Conservation (phyloP, 2,329 filamentous ascomycete species). For the Ophiostoma fasciatum region DNA sequence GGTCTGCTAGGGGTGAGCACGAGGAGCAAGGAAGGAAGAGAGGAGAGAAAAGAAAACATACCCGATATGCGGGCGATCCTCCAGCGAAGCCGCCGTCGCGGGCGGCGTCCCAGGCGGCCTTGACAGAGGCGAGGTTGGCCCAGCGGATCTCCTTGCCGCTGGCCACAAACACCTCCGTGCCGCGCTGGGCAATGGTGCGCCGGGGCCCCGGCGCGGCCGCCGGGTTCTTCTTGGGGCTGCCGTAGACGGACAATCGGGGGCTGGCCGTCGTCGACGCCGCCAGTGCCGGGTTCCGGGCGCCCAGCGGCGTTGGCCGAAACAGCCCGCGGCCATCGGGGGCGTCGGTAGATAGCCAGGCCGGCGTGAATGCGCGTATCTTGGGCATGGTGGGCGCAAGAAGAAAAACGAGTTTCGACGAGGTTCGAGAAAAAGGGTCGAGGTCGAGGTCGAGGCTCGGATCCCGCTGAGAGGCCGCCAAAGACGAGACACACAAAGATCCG, state of each 20-base stretch:
- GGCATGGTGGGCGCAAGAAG: conserved; percentile 45
- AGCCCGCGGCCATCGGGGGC: conserved; percentile 64
- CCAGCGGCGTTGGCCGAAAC: conserved; percentile 41
- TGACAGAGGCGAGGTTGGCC: conserved; percentile 70
- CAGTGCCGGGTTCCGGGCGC: conserved; percentile 15
- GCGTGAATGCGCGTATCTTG: conserved; percentile 71
- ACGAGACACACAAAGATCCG: too few species aligned
- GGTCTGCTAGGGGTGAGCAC: conserved; percentile 31
- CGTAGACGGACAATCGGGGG: conserved; percentile 2
- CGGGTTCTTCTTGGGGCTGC: conserved; percentile 27
- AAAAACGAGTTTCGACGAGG: too few species aligned
- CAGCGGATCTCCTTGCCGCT: conserved; percentile 83
- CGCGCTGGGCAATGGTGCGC: conserved; percentile 62
- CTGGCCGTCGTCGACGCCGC: conserved; percentile 20
- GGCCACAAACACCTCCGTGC: conserved; percentile 78
- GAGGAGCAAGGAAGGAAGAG: too few species aligned
- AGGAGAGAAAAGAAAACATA: conserved; percentile 15
- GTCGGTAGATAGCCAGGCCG: conserved; percentile 63
- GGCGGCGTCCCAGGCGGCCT: conserved; percentile 41
- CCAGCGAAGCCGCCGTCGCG: conserved; percentile 11
- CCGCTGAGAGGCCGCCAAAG: too few species aligned
- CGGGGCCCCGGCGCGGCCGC: conserved; percentile 30
- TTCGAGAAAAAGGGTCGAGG: too few species aligned
- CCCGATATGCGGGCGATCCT: conserved; percentile 28
- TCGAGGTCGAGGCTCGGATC: too few species aligned